Conservation (phyloP, 2,329 filamentous ascomycete genomes). For the Calonectria pauciramosa region DNA sequence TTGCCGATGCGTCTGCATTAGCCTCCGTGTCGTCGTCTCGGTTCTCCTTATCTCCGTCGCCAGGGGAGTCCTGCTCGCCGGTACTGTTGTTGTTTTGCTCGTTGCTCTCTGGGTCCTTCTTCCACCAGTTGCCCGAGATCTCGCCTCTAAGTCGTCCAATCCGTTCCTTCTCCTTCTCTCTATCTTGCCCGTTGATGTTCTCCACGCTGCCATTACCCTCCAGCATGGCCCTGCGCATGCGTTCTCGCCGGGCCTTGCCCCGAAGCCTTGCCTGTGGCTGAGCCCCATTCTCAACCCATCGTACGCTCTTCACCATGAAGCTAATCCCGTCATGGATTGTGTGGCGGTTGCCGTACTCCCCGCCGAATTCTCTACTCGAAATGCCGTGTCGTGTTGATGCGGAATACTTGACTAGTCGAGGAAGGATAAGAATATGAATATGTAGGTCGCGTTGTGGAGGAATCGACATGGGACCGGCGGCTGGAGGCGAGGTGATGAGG, state of each 20-base stretch:
- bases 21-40: conserved; percentile 39
- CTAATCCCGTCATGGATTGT: conserved; percentile 85
- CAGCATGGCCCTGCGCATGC: conserved; percentile 68
- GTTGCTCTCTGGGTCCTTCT: conserved; percentile 44
- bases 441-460: conserved; percentile 83
- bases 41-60: conserved; percentile 65
- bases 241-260: conserved; percentile 68
- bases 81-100: conserved; percentile 46
- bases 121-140: conserved; percentile 52
- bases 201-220: conserved; percentile 60
- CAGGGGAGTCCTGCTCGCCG: conserved; percentile 46
- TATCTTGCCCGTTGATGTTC: conserved; percentile 47
- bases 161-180: conserved; percentile 43
- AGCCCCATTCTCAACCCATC: conserved; percentile 86
- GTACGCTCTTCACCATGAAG: conserved; percentile 84
- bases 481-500: conserved; percentile 67
- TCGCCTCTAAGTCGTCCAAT: conserved; percentile 45
- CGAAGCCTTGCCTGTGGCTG: conserved; percentile 68
- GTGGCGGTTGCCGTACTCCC: conserved; percentile 58
- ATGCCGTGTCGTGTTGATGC: conserved; percentile 84
- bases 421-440: conserved; percentile 87
- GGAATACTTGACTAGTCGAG: conserved; percentile 81
- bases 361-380: conserved; percentile 83
- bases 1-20: conserved; percentile 15
- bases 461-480: conserved; percentile 72